Percentiles rank a stretch among this genome's conserved stretches.
These are phyloP conservation scores for Euphorbia pulcherrima DNA, from an alignment of 345 rosid genomes.

Conservation along the genomic window DNA sequence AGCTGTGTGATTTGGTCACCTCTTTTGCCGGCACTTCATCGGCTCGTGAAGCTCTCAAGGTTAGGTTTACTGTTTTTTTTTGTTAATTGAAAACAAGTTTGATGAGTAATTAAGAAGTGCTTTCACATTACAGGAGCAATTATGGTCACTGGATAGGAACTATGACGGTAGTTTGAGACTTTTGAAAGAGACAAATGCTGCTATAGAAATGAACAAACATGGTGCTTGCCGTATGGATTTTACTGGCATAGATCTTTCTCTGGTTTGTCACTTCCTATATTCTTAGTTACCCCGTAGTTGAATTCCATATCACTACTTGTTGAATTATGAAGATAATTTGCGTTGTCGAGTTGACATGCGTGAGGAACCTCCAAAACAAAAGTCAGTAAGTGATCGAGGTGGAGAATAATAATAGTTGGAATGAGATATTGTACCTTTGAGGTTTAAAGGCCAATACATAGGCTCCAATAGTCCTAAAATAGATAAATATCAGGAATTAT, in stretches of 20 bases:
- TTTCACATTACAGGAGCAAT: slow-evolving; percentile 33
- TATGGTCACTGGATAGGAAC: slow-evolving; percentile 56
- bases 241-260: slow-evolving; percentile 41
- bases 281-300: background rate
- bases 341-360: too few species aligned
- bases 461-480: too few species aligned
- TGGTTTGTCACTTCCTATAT: slow-evolving; percentile 28
- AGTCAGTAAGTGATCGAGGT: too few species aligned
- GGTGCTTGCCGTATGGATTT: slow-evolving; percentile 66
- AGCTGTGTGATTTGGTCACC: slow-evolving; percentile 71
- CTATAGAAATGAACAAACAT: slow-evolving; percentile 63
- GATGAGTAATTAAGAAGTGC: background rate
- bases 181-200: slow-evolving; percentile 75
- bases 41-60: slow-evolving; percentile 76
- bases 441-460: too few species aligned
- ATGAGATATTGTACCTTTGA: too few species aligned
- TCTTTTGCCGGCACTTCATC: slow-evolving; percentile 69
- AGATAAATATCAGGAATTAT: too few species aligned
- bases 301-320: background rate
- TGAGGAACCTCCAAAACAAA: too few species aligned
- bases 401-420: too few species aligned
- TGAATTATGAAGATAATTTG: too few species aligned
- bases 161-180: slow-evolving; percentile 67
- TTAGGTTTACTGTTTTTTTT: slow-evolving; percentile 11
- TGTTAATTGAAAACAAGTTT: background rate